Base-by-base conservation (phyloP, 192 early-diverging fungal genomes). In the Obelidium mucronatum region DNA sequence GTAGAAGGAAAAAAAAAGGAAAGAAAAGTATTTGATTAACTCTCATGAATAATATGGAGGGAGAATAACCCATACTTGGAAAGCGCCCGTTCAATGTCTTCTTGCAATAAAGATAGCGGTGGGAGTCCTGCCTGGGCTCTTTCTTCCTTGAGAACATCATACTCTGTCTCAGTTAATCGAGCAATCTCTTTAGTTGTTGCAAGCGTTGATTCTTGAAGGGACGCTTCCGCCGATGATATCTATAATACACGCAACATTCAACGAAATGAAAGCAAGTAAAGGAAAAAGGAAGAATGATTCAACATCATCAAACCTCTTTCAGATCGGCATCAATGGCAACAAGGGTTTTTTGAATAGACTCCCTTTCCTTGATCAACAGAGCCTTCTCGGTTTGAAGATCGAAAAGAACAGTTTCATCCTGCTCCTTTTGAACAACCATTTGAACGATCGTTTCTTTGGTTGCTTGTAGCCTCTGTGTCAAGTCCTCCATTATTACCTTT, bases 31-130 rank as follows among this genome's bases (percentile, higher is more conserved):
- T n/a, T n/a, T n/a, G n/a, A n/a, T n/a, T n/a, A n/a, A n/a, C n/a
- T n/a, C n/a, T n/a, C n/a, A n/a, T n/a, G n/a, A n/a, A n/a, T n/a
- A n/a, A n/a, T n/a, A n/a, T n/a, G n/a, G n/a, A n/a, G n/a, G n/a
- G n/a, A n/a, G n/a, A n/a, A n/a, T n/a, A n/a, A n/a, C n/a, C n/a
- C 55, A 24, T 5, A 58, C 55, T 58, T 22, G 17, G 55, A 8
- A 24, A 58, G 55, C 11, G 11, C 8, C 30, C 24, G 34, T 26
- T 68, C 67, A 30, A 68, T 68, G 30, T 68, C 67, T 24, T 68
- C 67, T 33, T 68, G 67, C 34, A 68, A 24, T 6, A 22, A 39
- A 24, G 67, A 68, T 26, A 68, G 8, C 22, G 67, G 42, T 30
- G 39, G 42, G 42, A 68, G 22, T 15, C 58, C 58, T 2, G 13